Evolutionary conservation across 495 filamentous ascomycete genomes (phyloP).

Genomic region (Penicillium longicatenatum): DNA sequence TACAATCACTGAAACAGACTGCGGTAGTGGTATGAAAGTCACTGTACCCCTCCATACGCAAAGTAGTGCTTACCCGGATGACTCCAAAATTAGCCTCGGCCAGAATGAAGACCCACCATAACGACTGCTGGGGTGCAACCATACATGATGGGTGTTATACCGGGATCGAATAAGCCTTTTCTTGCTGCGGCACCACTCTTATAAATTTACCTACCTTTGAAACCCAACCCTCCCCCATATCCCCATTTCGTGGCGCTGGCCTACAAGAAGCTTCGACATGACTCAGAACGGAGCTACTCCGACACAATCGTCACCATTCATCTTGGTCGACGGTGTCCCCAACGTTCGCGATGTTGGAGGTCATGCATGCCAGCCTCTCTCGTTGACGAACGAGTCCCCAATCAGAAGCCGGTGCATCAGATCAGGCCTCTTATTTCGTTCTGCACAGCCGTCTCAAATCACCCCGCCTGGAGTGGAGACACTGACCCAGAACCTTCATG

Average conservation of each 20-base stretch:
- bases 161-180: too few species aligned
- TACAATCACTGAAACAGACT: too few species aligned
- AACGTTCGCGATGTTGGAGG: slow-evolving; percentile 65
- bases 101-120: neutral
- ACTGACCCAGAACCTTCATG: slow-evolving; percentile 48
- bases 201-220: neutral
- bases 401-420: slow-evolving; percentile 39
- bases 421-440: slow-evolving; percentile 55
- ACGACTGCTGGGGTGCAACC: neutral
- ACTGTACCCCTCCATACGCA: neutral
- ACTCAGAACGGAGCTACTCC: neutral
- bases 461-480: slow-evolving; percentile 46
- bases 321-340: slow-evolving; percentile 47
- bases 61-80: neutral
- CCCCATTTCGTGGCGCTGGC: neutral
- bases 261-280: neutral
- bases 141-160: too few species aligned
- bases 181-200: too few species aligned
- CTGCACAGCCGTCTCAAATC: slow-evolving; percentile 55
- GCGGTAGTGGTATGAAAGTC: too few species aligned
- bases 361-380: slow-evolving; percentile 35
- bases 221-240: neutral
- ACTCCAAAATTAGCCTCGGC: neutral
- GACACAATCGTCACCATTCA: neutral
- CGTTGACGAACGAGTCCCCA: neutral